Evolutionary conservation across 495 filamentous ascomycete species (phyloP), one percentile per base, ranked within the genome.

Genomic region (Tuber indicum): DNA sequence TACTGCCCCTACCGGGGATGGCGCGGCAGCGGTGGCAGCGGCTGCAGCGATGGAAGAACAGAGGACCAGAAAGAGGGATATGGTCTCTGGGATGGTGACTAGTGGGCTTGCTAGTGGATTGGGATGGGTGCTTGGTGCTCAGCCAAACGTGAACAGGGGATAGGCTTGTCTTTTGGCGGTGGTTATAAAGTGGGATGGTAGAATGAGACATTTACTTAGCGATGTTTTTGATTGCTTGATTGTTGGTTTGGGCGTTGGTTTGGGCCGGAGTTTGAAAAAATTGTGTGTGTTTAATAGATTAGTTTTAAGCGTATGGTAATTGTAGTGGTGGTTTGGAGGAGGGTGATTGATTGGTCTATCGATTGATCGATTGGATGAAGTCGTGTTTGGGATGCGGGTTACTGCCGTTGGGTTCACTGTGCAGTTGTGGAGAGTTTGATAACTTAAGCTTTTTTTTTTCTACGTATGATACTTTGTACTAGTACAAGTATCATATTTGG

Each of bases 41-140:
- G 81, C 75, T 70, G 78, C 42, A 76, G 80, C 39, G 83, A 80
- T 73, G 84, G 80, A 72, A 77, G 80, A 58, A 84, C 82, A 83
- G 81, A 79, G 78, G 82, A 84, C 26, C 84, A 85, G 93, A 70
- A 96, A 94, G 86, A 87, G 94, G 78, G 93, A 97, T 86, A 89
- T 94, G 85, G 87, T 96, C 73, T 89, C 84, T 84, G 92, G 86
- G 86, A 94, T 88, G 91, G 90, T 87, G 84, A 94, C 84, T 80
- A 92, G 86, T 81, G 93, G 84, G 21, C 84, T 97, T 79, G 93
- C 91, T 2, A 92, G 91, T 81, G 93, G 93, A 4, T 89, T 97
- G 81, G 93, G 93, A 3, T 97, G 93, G 93, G 87, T 97, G 52
- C 88, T 97, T 77, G 92, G 91, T 77, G 91, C 91, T 21, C 91